phyloP scores from a whole-genome alignment of 495 filamentous ascomycete species.

The Sporormia fimetaria region DNA sequence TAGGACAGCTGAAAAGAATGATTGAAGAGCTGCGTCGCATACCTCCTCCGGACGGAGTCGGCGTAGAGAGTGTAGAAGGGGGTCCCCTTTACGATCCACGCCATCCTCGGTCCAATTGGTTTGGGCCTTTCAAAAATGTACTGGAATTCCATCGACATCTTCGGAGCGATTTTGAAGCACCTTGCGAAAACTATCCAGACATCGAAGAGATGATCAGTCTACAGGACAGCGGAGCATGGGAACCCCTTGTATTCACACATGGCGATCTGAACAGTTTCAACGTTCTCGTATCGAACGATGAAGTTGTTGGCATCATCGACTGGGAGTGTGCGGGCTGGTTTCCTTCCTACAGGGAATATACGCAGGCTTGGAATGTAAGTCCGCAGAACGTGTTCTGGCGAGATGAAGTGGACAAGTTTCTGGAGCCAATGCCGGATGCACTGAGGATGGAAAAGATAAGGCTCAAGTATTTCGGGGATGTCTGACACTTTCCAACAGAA shows the following conservation, averaged over 20 bases:
- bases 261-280: conserved; percentile 41
- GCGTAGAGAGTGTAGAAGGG: conserved; percentile 22
- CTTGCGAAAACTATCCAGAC: conserved; percentile 7
- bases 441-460: too few species aligned
- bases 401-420: too few species aligned
- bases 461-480: conserved; percentile 8
- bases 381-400: too few species aligned
- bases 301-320: conserved; percentile 44
- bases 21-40: conserved; percentile 37
- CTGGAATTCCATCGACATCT: conserved; percentile 21
- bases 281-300: conserved; percentile 37
- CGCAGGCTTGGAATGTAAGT: too few species aligned
- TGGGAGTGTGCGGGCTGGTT: conserved; percentile 45
- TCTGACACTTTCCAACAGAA: conserved; percentile 1
- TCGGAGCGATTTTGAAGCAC: conserved; percentile 10
- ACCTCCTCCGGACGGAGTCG: conserved; percentile 28
- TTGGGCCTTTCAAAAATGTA: conserved; percentile 18
- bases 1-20: conserved; percentile 35
- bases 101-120: conserved; percentile 10
- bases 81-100: conserved; percentile 17
- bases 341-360: too few species aligned
- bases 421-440: too few species aligned
- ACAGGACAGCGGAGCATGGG: conserved; percentile 10
- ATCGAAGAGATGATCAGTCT: conserved; percentile 10
- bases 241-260: conserved; percentile 40